A percentile compares a stretch with the other conserved stretches of the same genome.
These are phyloP conservation scores for Medicago lupulina DNA, from an alignment of 306 rosid species.

Conservation along the genomic window DNA sequence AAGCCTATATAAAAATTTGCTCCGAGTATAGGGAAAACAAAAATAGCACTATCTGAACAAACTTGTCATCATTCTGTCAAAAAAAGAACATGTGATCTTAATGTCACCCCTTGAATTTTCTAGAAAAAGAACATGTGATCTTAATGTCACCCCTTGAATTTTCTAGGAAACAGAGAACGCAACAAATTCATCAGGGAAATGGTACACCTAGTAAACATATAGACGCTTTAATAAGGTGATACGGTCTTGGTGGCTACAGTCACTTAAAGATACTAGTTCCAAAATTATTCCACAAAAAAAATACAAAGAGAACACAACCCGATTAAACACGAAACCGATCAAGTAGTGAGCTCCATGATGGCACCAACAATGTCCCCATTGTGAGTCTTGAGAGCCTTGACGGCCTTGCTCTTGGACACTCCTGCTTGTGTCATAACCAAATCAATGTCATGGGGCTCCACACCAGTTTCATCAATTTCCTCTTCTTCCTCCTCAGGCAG, in stretches of 20 bases:
- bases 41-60: conserved; percentile 3
- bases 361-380: conserved; percentile 88
- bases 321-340: conserved; percentile 1
- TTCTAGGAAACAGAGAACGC: conserved; percentile 1
- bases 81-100: too few relatives aligned
- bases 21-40: background rate
- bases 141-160: conserved; percentile 3
- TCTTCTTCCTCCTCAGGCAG: conserved; percentile 75
- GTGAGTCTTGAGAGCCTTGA: conserved; percentile 85
- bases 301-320: conserved; percentile 29
- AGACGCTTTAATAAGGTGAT: conserved; percentile 33
- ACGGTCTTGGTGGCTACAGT: conserved; percentile 31
- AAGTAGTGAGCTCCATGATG: conserved; percentile 91
- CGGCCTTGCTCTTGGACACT: conserved; percentile 86
- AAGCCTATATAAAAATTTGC: too few relatives aligned
- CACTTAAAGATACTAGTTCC: conserved; percentile 21
- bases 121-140: background rate
- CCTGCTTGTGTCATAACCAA: conserved; percentile 94
- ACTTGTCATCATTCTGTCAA: conserved; percentile 9
- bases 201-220: conserved; percentile 42
- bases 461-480: conserved; percentile 75
- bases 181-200: conserved; percentile 42
- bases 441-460: conserved; percentile 82
- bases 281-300: conserved; percentile 30
- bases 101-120: background rate